Base-by-base conservation (phyloP, 768 basidiomycete species). In the Paxillus involutus region DNA sequence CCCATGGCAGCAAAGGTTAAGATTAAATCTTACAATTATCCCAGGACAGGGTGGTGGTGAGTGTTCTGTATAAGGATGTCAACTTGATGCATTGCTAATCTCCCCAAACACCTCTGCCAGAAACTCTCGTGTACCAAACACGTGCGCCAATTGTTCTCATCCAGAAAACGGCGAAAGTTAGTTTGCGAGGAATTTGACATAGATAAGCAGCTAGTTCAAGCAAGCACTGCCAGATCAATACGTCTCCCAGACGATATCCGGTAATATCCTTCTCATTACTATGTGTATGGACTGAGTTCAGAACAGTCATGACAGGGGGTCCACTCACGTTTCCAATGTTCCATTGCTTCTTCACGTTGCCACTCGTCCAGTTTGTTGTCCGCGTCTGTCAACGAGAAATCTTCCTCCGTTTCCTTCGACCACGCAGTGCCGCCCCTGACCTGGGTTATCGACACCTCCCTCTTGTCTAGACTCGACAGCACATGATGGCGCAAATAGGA, bases 191-290 rank as follows among this genome's bases (percentile, higher is more conserved):
- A 12, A 44, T 14, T 10, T 7, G 43, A 21, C 43, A 44, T 13
- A 29, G 12, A 24, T 42, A 21, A 24, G 17, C 41, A 24, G 40
- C 10, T 29, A 29, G 14, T 44, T 42, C 50, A 35, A 17, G 30
- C 12, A 14, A 42, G 26, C 16, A 24, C 24, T 29, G 24, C 46
- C 41, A 30, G 12, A 17, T 77, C 72, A 93, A 68, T 85, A 92
- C 6, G 85, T 87, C 71, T 90, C 87, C 91, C 91, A 93, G 57
- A 87, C 75, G 12, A 80, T 59, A 55, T 88, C 81, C 0, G 86
- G 82, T 58, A 94, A 63, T n/a, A 90, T 80, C 32, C 84, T 71
- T 52, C 89, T 81, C 91, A 95, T 94, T 33, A 91, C 87, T 88
- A 53, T 57, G 53, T 17, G 24, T 33, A 9, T 40, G 17, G 6